Percentiles rank a stretch among this genome's conserved stretches.
Conservation (phyloP, 805 yeast species). For the Wickerhamiella allomyrinae region DNA sequence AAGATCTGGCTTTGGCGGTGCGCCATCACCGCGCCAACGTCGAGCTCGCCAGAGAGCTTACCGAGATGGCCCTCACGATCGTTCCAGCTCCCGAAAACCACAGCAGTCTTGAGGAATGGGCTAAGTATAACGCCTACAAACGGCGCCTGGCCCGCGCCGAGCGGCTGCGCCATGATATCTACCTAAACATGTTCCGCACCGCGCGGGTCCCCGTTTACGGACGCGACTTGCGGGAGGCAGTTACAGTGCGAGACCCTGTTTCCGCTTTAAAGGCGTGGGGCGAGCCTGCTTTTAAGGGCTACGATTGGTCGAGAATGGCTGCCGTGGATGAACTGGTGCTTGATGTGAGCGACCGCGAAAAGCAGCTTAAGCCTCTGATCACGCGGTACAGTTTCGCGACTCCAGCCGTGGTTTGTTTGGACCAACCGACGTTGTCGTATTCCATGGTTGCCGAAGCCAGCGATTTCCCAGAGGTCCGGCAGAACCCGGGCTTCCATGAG, state of each 20-base stretch:
- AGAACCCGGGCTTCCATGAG: conserved; percentile 51
- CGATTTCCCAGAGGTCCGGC: conserved; percentile 18
- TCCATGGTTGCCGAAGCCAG: conserved; percentile 9
- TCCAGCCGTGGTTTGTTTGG: conserved; percentile 69
- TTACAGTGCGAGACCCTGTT: conserved; percentile 20
- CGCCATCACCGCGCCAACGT: conserved; percentile 4
- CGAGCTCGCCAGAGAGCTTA: conserved; percentile 4
- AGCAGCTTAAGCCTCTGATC: conserved; percentile 34
- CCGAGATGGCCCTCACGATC: conserved; percentile 7
- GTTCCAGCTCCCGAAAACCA: conserved; percentile 20
- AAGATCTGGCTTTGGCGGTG: conserved; percentile 6
- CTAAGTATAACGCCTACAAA: conserved; percentile 38
- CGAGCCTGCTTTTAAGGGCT: conserved; percentile 3
- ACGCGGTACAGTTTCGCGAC: conserved; percentile 77
- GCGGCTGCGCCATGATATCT: conserved; percentile 39
- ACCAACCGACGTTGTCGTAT: conserved; percentile 30
- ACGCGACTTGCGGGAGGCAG: conserved; percentile 33
- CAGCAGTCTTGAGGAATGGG: conserved; percentile 34
- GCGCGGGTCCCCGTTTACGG: conserved; percentile 57
- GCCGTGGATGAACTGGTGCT: conserved; percentile 13
- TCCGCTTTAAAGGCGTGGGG: neutral
- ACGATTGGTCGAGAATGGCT: conserved; percentile 10
- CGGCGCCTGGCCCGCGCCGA: conserved; percentile 41
- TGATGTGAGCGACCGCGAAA: conserved; percentile 22
- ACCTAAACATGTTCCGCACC: conserved; percentile 55